phyloP scores from a whole-genome alignment of 805 yeast species.

The Saturnispora bothae region DNA sequence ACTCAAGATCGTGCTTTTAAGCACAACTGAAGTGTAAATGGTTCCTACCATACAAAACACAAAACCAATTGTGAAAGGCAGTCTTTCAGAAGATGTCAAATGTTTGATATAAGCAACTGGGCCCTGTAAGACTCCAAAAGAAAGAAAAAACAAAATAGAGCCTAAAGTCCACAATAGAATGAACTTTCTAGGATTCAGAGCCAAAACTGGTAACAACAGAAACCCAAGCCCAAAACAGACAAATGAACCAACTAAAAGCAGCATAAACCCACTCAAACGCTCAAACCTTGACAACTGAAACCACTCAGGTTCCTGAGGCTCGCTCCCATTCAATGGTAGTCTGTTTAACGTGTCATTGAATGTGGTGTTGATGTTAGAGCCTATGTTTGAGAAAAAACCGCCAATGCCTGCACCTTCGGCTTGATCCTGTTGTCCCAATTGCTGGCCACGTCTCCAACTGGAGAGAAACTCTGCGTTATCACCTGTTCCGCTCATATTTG shows the following conservation, averaged over 20 bases:
- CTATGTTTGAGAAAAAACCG: constrained; percentile 11
- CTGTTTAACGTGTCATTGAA: constrained; percentile 32
- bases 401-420: constrained; percentile 6
- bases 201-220: constrained; percentile 78
- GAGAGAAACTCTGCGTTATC: constrained; percentile 21
- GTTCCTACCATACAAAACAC: constrained; percentile 74
- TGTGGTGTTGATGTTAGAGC: constrained; percentile 10
- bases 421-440: constrained; percentile 1
- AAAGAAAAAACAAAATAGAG: constrained; percentile 70
- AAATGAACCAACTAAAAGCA: constrained; percentile 66
- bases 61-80: constrained; percentile 72
- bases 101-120: constrained; percentile 74
- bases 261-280: constrained; percentile 62
- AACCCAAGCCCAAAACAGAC: constrained; percentile 77
- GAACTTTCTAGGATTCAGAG: constrained; percentile 83
- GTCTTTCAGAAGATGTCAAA: constrained; percentile 60
- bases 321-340: constrained; percentile 53
- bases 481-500: not conserved
- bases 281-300: constrained; percentile 69
- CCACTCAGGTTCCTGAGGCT: constrained; percentile 66
- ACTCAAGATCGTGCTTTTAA: constrained; percentile 67
- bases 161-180: constrained; percentile 90
- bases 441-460: constrained; percentile 18
- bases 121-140: constrained; percentile 89
- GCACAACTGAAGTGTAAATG: constrained; percentile 60